Base-by-base conservation (phyloP, 2,329 filamentous ascomycete genomes). In the Thyridium curvatum region DNA sequence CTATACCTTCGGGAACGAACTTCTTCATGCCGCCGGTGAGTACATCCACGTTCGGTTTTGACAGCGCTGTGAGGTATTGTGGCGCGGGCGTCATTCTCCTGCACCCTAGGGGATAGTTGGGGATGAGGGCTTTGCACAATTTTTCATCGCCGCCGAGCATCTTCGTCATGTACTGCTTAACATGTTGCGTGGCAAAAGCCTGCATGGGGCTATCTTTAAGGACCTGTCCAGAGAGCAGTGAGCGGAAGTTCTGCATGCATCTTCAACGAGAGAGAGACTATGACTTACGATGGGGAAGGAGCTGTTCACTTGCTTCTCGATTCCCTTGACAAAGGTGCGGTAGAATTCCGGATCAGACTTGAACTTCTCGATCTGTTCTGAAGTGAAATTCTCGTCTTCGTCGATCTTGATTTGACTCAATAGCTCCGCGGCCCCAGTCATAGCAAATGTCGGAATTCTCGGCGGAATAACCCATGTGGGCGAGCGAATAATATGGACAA, bases 81-180 rank as follows among this genome's bases (percentile, higher is more conserved):
- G 68, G 65, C 0, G 67, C 71, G 0, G 71, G 73, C 1, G 71
- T 77, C 48, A 74, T 62, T 32, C 71, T 59, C 40, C 67, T 61
- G 45, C 64, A 71, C 0, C 71, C 71, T 0, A 74, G 54, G 2
- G 68, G 62, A 17, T 64, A 74, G 15, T 64, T 54, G 0, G 74
- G 74, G 32, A 76, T 73, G 12, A 78, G 52, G 16, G 64, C 61
- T 39, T 68, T 60, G 55, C 69, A 71, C 9, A 78, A 70, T 38
- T 54, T 53, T 44, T 70, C 60, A 46, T 78, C 64, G 4, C 67
- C 61, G n/a, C 61, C 60, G 8, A 75, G 61, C 46, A 63, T 60
- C 13, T 59, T 52, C 7, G 53, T 65, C 71, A 75, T 75, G 48
- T 68, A 73, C 41, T 68, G 56, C 12, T 48, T 49, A 3, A 65